Conservation (phyloP, 352 stramenopile genomes). For the Pythium apleroticum region DNA sequence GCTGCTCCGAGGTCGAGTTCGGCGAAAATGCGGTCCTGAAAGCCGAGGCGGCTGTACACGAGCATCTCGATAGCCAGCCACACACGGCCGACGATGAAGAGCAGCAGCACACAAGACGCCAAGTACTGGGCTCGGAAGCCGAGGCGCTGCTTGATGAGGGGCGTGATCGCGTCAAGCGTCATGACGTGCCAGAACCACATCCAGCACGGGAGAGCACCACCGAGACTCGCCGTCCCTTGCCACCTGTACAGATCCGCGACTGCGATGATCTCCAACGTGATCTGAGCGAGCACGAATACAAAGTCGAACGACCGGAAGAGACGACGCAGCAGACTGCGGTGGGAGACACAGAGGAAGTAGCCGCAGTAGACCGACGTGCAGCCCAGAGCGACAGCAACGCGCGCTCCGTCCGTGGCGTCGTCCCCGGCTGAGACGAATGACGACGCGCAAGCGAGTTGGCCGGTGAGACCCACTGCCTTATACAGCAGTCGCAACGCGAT, state of each 20-base stretch:
- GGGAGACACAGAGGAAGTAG: not conserved
- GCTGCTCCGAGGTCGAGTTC: not conserved
- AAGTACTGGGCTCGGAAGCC: not conserved
- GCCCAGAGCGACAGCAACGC: not conserved
- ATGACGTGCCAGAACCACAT: constrained; percentile 2
- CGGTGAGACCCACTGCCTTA: not conserved
- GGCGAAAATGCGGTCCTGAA: not conserved
- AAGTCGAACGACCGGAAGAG: constrained; percentile 1
- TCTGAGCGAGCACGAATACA: not conserved
- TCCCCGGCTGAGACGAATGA: not conserved
- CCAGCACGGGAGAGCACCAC: not conserved
- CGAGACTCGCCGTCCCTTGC: not conserved
- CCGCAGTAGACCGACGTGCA: not conserved
- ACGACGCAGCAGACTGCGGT: not conserved
- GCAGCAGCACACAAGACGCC: not conserved
- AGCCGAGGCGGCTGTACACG: not conserved
- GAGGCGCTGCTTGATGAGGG: not conserved
- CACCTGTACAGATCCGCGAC: not conserved
- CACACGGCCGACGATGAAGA: not conserved
- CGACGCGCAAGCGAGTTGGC: not conserved
- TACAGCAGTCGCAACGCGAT: not conserved
- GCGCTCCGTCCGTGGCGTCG: not conserved
- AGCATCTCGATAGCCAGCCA: not conserved
- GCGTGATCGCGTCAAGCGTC: not conserved
- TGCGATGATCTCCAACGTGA: not conserved